Conservation (phyloP, 768 basidiomycete genomes). For the Pulveroboletus sp. region DNA sequence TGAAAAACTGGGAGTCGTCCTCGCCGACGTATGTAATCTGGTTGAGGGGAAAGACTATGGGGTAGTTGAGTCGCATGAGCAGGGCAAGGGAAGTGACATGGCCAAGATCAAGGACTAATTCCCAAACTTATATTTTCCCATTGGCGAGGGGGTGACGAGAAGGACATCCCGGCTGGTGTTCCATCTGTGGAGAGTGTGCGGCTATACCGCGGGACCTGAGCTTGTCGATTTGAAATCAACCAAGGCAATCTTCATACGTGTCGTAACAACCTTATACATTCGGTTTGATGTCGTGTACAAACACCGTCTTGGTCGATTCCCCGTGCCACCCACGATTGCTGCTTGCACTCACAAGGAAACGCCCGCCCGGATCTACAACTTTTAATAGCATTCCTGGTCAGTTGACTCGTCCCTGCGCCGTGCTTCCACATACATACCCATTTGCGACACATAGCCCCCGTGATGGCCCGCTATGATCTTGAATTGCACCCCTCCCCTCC, state of each 20-base stretch:
- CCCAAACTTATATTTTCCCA: constrained; percentile 31
- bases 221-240: constrained; percentile 25
- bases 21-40: constrained; percentile 38
- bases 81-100: constrained; percentile 22
- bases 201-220: constrained; percentile 34
- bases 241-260: constrained; percentile 26
- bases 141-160: constrained; percentile 32
- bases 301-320: constrained; percentile 84
- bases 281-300: constrained; percentile 83
- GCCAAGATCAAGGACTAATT: constrained; percentile 1
- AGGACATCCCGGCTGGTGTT: constrained; percentile 20
- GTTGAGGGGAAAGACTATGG: constrained; percentile 33
- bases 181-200: constrained; percentile 27
- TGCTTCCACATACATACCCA: constrained; percentile 63
- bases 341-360: constrained; percentile 88
- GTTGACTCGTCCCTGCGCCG: constrained; percentile 16
- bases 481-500: constrained; percentile 76
- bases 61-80: constrained; percentile 31
- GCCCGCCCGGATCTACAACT: constrained; percentile 85
- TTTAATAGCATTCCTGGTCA: constrained; percentile 17
- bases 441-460: constrained; percentile 89
- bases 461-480: constrained; percentile 96
- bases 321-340: constrained; percentile 95
- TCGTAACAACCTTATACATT: constrained; percentile 35
- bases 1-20: constrained; percentile 55